Conservation (phyloP, 169 alveolate species). For the Plasmodium fragile region DNA sequence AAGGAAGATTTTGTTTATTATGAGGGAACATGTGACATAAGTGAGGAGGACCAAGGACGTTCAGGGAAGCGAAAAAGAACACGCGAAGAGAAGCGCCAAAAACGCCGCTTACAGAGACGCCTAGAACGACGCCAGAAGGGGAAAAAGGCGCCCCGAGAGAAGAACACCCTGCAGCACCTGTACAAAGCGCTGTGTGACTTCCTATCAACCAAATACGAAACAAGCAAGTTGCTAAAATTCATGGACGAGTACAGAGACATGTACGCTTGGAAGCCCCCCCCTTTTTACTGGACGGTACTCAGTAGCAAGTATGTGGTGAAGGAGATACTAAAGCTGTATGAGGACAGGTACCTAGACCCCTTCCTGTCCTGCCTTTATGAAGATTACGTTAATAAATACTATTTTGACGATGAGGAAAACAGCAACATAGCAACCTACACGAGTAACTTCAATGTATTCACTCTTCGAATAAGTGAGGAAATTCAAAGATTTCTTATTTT, state of each 20-base stretch:
- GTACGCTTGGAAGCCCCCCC: conserved; percentile 92
- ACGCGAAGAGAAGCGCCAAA: neutral
- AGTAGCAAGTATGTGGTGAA: conserved; percentile 83
- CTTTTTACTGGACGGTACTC: conserved; percentile 88
- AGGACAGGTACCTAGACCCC: conserved; percentile 87
- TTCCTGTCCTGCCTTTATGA: conserved; percentile 88
- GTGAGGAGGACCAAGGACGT: neutral
- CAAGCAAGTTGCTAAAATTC: conserved; percentile 86
- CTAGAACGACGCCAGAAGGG: neutral
- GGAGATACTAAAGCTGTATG: conserved; percentile 86
- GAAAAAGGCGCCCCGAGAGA: neutral
- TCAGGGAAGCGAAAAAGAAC: neutral
- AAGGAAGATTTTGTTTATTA: neutral
- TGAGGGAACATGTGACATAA: neutral
- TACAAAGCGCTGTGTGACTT: conserved; percentile 86
- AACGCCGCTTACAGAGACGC: neutral
- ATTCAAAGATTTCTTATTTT: conserved; percentile 86
- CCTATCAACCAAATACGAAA: conserved; percentile 85
- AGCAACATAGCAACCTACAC: conserved; percentile 83
- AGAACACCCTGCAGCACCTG: conserved; percentile 18
- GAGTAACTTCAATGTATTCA: conserved; percentile 91
- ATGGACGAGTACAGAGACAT: conserved; percentile 89
- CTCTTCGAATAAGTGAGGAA: conserved; percentile 91
- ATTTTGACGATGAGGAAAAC: conserved; percentile 41
- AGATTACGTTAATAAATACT: conserved; percentile 86